Conservation (phyloP, 1,139 yeast species). For the Pichia sp. region DNA sequence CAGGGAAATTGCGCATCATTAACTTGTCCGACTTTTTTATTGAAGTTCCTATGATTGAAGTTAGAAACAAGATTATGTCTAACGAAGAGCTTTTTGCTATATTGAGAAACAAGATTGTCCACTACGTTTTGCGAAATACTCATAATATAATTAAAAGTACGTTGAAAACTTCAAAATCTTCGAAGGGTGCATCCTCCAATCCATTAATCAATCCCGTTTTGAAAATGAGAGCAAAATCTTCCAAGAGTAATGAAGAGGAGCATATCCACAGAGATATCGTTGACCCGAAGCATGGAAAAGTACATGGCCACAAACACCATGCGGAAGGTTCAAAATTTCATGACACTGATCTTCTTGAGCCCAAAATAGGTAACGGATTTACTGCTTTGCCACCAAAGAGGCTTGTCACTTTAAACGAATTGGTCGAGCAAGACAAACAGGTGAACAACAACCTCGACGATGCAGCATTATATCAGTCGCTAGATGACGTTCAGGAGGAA, state of each 20-base stretch:
- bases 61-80: constrained; percentile 72
- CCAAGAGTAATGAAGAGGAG: background rate
- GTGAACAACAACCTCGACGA: constrained; percentile 8
- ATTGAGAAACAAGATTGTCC: constrained; percentile 64
- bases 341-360: constrained; percentile 29
- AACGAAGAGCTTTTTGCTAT: constrained; percentile 64
- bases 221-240: constrained; percentile 5
- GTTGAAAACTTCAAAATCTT: constrained; percentile 12
- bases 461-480: constrained; percentile 4
- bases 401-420: background rate
- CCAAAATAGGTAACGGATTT: constrained; percentile 8
- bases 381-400: background rate
- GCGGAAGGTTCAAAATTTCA: constrained; percentile 11
- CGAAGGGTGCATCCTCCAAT: constrained; percentile 14
- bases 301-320: constrained; percentile 19
- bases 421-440: background rate
- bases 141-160: constrained; percentile 81
- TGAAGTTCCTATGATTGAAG: constrained; percentile 60
- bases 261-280: background rate
- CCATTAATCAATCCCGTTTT: constrained; percentile 12
- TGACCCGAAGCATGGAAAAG: background rate
- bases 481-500: constrained; percentile 17
- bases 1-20: constrained; percentile 58
- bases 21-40: constrained; percentile 69
- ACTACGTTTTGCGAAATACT: constrained; percentile 64